A percentile compares a stretch with the other conserved stretches of the same genome.
These are phyloP conservation scores for Elongisporangium senticosum DNA, from an alignment of 352 stramenopile species.

Conservation along the genomic window DNA sequence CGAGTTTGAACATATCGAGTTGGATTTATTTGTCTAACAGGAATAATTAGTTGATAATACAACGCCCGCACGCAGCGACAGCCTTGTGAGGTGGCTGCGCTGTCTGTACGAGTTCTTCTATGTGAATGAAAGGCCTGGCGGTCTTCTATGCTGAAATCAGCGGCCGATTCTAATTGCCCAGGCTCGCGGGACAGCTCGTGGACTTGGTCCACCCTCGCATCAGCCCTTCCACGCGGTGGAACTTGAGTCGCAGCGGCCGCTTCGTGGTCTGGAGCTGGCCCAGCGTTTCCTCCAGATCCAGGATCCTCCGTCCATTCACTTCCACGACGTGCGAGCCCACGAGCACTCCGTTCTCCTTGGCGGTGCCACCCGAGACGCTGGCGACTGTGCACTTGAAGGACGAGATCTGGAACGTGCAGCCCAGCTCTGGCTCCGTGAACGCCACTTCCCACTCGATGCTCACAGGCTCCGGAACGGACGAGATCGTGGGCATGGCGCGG, in stretches of 20 bases:
- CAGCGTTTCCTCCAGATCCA: conserved; percentile 45
- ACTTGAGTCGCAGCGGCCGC: conserved; percentile 54
- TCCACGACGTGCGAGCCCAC: conserved; percentile 62
- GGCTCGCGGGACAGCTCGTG: not conserved
- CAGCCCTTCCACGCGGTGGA: conserved; percentile 74
- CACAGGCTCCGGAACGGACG: conserved; percentile 53
- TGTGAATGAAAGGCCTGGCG: not conserved
- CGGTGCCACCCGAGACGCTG: conserved; percentile 42
- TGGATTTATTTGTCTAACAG: conserved; percentile 25
- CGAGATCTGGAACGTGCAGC: conserved; percentile 44
- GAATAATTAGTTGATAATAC: not conserved
- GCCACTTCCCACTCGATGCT: conserved; percentile 50
- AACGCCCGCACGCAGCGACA: not conserved
- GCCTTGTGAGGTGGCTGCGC: not conserved
- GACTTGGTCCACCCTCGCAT: conserved; percentile 55
- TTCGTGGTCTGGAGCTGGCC: conserved; percentile 40
- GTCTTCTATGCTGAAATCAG: too few relatives aligned
- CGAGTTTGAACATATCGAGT: conserved; percentile 3
- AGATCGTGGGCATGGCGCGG: conserved; percentile 27
- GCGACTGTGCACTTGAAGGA: conserved; percentile 57
- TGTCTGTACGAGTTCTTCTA: not conserved
- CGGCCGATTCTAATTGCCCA: not conserved
- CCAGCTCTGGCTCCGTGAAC: conserved; percentile 53
- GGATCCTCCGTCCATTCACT: conserved; percentile 51
- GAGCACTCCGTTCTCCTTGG: conserved; percentile 47